Conservation (phyloP, 306 rosid species). For the Cucurbita pepo region DNA sequence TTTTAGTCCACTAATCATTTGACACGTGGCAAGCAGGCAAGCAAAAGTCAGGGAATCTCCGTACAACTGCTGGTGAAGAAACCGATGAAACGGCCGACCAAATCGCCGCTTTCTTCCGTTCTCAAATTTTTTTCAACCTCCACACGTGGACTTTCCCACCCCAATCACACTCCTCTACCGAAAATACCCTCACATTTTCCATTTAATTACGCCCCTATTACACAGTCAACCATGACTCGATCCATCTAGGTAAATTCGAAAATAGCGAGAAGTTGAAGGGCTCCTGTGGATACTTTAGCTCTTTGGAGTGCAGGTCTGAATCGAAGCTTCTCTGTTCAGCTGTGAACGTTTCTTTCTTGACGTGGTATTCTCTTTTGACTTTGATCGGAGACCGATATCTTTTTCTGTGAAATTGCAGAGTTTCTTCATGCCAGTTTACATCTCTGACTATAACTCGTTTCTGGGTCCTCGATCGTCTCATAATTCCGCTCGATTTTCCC, state of each 20-base stretch:
- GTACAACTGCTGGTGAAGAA: background rate
- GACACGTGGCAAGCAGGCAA: background rate
- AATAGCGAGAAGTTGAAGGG: background rate
- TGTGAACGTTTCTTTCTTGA: background rate
- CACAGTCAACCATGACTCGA: background rate
- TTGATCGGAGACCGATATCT: background rate
- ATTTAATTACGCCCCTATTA: background rate
- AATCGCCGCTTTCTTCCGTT: background rate
- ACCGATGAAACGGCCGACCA: constrained; percentile 1
- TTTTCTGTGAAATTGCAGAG: background rate
- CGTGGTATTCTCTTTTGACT: constrained; percentile 7
- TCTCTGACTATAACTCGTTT: constrained; percentile 1
- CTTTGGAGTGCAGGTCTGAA: constrained; percentile 2
- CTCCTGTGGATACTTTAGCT: background rate
- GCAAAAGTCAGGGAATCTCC: background rate
- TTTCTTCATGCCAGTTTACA: background rate
- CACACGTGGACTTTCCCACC: background rate
- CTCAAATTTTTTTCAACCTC: background rate
- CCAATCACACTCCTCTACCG: background rate
- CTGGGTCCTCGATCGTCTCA: constrained; percentile 1
- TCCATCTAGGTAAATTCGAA: background rate
- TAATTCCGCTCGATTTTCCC: background rate
- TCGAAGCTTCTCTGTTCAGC: constrained; percentile 8
- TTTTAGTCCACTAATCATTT: background rate
- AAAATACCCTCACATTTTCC: background rate